A percentile compares a stretch with the other conserved stretches of the same genome.
Evolutionary conservation across 768 basidiomycete genomes (phyloP).

Genomic region (Boletus bicolor): DNA sequence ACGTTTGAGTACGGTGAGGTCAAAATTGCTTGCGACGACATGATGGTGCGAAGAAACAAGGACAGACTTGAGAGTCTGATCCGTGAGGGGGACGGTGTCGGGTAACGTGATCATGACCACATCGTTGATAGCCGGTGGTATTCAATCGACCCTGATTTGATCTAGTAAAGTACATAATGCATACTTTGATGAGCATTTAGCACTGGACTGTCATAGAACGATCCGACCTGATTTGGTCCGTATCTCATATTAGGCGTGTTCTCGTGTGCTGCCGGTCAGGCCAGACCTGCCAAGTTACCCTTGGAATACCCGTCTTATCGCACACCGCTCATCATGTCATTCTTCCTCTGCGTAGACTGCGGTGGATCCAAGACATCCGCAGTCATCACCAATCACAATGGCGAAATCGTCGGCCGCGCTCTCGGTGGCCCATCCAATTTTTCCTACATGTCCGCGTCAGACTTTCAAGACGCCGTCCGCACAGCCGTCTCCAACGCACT

Average conservation of each 20-base stretch:
- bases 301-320: too few relatives aligned
- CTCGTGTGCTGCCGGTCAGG: too few relatives aligned
- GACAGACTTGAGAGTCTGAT: background rate
- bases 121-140: too few relatives aligned
- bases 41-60: background rate
- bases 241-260: too few relatives aligned
- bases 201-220: too few relatives aligned
- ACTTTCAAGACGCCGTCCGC: constrained; percentile 53
- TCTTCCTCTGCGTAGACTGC: constrained; percentile 83
- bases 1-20: constrained; percentile 21
- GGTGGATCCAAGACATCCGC: constrained; percentile 88
- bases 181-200: too few relatives aligned
- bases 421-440: constrained; percentile 82
- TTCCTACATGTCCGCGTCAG: constrained; percentile 66
- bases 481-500: constrained; percentile 56
- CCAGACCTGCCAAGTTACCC: too few relatives aligned
- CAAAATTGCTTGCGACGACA: constrained; percentile 20
- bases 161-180: too few relatives aligned
- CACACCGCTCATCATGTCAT: constrained; percentile 38
- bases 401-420: constrained; percentile 64
- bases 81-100: too few relatives aligned
- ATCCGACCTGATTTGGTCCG: too few relatives aligned
- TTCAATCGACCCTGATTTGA: too few relatives aligned
- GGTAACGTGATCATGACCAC: too few relatives aligned
- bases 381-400: constrained; percentile 56